Evolutionary conservation across 805 yeast genomes (phyloP), one percentile per base, ranked within the genome.

Genomic region (Wickerhamiella spandovensis): DNA sequence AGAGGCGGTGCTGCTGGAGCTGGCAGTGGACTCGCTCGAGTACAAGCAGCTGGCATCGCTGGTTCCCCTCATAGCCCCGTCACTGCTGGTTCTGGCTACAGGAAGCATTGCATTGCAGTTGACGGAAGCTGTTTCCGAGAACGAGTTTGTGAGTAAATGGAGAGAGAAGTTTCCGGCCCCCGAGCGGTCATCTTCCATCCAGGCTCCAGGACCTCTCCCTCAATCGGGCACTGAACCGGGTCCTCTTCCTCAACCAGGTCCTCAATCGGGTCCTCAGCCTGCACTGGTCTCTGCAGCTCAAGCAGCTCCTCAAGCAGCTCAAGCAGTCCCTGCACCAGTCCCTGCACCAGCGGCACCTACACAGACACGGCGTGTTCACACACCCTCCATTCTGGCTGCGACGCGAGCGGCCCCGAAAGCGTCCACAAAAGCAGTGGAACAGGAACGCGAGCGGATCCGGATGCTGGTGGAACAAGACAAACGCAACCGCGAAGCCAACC

Each of bases 391-490:
- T 6, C 6, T 6, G 6, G 30, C 30, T 25, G 30, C 30, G 9
- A 10, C 10, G 10, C 9, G 10, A 6, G 9, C 30, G 4, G 13
- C 9, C 17, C 20, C 9, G 20, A 15, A 35, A 28, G 15, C 15
- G 15, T 9, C 15, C 32, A 24, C 8, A 12, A 28, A 28, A 28
- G 32, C 5, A 9, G 12, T 15, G 15, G 12, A 28, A 12, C 12
- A 12, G 9, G 89, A 83, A 53, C 72, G 74, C 38, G 72, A 74
- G 49, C 68, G 87, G 22, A 73, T 83, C 12, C 61, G 78, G 48
- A 67, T 69, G 46, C 64, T 81, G 20, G 63, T 83, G 44, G 65
- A 72, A 52, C 72, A 76, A 1, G 86, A 81, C 59, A 66, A 74
- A 51, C 68, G 66, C 23, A 82, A 77, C 57, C 67, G 78, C 8